Evolutionary conservation across 495 filamentous ascomycete genomes (phyloP), one percentile per base, ranked within the genome.

Genomic region (Poronia punctata): DNA sequence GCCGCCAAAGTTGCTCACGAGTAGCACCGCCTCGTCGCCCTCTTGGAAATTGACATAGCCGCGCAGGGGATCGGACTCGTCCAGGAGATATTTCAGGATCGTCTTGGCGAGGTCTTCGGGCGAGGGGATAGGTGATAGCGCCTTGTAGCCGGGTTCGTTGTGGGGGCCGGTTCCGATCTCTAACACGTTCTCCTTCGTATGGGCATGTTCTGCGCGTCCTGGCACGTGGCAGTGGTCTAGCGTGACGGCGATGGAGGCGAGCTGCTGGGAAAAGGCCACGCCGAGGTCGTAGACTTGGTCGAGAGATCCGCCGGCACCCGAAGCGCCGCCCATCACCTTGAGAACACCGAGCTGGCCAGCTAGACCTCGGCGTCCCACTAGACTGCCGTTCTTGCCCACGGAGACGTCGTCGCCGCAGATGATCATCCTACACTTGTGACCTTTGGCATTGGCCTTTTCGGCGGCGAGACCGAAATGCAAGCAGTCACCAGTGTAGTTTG

Each of bases 401-500:
- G 70, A 72, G 8, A 76, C 76, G 45, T 80, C 78, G 37, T 79
- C 76, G 16, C 74, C 74, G 52, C 75, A 78, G 30, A 75, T 72
- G 31, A 78, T 67, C 54, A 76, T 72, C 37, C 62, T 65, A 36
- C 74, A 70, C 11, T 65, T 68, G 38, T 71, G 65, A 16, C 75
- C 75, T 38, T 64, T 58, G 11, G 72, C 74, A 27, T 72, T 65
- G 9, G 73, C 75, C 59, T 79, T 78, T 56, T 82, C 76, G 41
- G 71, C 68, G 3, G 78, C 78, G 14, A 82, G 59, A 1, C 76
- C 76, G 40, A 82, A 82, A 52, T 82, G 76, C 38, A 82, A 60
- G 48, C 74, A 78, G 58, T 82, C 78, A 17, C 78, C 78, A 0
- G 78, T 82, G 50, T 82, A 82, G 49, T 82, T 82, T 24, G 75